Base-by-base conservation (phyloP, 2,329 filamentous ascomycete genomes). In the Alternaria triticina region DNA sequence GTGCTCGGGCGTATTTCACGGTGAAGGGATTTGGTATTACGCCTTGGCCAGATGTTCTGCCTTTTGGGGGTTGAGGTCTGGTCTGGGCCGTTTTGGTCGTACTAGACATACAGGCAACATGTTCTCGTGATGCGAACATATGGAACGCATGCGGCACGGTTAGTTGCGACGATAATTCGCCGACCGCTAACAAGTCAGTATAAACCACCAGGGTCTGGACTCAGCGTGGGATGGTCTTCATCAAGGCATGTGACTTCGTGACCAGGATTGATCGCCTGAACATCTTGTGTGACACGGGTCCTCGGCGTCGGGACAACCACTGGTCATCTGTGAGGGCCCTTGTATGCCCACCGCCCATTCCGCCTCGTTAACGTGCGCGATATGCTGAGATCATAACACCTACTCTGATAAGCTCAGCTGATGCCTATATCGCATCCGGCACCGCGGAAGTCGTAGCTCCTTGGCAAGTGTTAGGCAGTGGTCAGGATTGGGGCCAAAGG, bases 341-440 rank as follows among this genome's bases (percentile, higher is more conserved):
- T 44, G 30, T 28, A 27, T 49, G 30, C 33, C 25, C 27, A 56
- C 56, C 25, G 28, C 30, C 43, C 46, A 27, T 58, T 43, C 56
- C 56, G 56, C 33, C 46, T 30, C 49, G 36, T 54, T 46, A 20
- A 54, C 40, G 33, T n/a, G 56, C 47, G 36, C 20, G 23, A 52
- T 17, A 10, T 54, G 49, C 23, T 59, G 30, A 50, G 28, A 36
- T 54, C 17, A 45, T 54, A 9, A 33, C 25, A 45, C n/a, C 20
- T 45, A 33, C 47, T 36, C 45, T 27, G 61, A 61, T 59, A 56
- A 59, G 59, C 45, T 67, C 58, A 67, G 62, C 65, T 67, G 62
- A 67, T 65, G 62, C 44, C 59, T 62, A 54, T 54, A 57, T 65
- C 52, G 55, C 59, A 62, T 60, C 59, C 58, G 59, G 56, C 45